These are phyloP conservation scores for Solanum chacoense DNA, from an alignment of 305 asterid species.

Conservation along the genomic window DNA sequence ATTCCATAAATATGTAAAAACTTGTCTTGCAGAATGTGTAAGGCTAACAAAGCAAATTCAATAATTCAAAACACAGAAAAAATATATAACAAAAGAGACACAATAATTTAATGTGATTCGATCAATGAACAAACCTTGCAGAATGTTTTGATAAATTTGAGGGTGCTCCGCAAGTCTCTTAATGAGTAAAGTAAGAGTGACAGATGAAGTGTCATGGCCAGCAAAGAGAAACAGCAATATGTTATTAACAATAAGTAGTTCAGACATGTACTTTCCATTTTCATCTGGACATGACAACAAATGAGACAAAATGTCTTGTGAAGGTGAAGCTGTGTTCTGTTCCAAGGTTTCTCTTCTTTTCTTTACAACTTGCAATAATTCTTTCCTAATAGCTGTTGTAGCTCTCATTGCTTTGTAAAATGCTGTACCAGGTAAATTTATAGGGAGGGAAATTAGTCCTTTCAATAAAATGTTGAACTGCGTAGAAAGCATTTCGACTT, in stretches of 20 bases:
- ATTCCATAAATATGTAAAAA: no score
- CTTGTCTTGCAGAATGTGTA: no score
- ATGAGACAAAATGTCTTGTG: conserved; percentile 27
- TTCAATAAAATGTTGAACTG: conserved; percentile 15
- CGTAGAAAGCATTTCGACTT: conserved; percentile 7
- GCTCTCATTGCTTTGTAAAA: conserved; percentile 14
- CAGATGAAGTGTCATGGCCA: conserved; percentile 27
- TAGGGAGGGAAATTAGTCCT: conserved; percentile 19
- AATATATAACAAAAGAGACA: no score
- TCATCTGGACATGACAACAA: conserved; percentile 17
- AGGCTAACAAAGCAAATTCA: no score
- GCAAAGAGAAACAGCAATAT: conserved; percentile 21
- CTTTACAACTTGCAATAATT: conserved; percentile 2
- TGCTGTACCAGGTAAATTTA: conserved; percentile 21
- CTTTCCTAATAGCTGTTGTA: conserved; percentile 6
- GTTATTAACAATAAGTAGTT: conserved; percentile 15
- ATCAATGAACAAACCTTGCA: conserved; percentile 7
- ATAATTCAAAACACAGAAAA: background rate
- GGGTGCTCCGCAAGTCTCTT: conserved; percentile 20
- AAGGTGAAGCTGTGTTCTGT: conserved; percentile 7
- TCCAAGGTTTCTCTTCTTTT: conserved; percentile 14
- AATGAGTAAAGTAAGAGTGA: conserved; percentile 12
- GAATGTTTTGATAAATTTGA: conserved; percentile 12
- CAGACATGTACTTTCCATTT: conserved; percentile 25
- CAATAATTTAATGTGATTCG: background rate